These are phyloP conservation scores for Lenwebbia sp. DNA, from an alignment of 345 rosid species.

Conservation along the genomic window DNA sequence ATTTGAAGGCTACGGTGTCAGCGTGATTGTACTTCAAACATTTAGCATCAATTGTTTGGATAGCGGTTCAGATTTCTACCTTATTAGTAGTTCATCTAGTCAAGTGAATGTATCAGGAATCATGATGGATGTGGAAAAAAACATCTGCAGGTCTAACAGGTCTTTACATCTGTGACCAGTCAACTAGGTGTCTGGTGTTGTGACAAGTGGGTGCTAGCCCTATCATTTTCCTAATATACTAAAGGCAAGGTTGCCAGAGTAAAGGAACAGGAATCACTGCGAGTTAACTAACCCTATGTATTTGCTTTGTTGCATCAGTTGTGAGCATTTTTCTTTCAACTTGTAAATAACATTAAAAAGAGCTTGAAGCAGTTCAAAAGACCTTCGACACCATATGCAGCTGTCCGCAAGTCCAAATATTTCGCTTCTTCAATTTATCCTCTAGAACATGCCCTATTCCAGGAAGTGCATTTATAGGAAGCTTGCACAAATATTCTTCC, in stretches of 20 bases:
- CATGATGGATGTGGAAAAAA: neutral
- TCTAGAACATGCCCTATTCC: conserved; percentile 83
- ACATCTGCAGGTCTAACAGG: neutral
- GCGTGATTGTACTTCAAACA: neutral
- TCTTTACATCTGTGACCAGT: neutral
- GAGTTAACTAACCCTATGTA: neutral
- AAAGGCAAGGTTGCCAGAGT: neutral
- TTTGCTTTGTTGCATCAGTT: neutral
- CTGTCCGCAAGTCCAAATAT: conserved; percentile 65
- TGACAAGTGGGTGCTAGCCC: neutral
- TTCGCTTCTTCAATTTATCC: conserved; percentile 63
- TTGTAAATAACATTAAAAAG: neutral
- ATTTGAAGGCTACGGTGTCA: neutral
- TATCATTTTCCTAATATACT: neutral
- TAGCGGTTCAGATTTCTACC: neutral
- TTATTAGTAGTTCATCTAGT: neutral
- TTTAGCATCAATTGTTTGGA: neutral
- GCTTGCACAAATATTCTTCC: conserved; percentile 55
- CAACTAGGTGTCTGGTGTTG: neutral
- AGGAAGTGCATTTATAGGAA: conserved; percentile 70
- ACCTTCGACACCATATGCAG: conserved; percentile 75
- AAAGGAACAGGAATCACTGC: neutral
- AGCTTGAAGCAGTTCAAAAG: neutral
- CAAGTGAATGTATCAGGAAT: neutral
- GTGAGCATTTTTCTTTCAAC: neutral